Base-by-base conservation (phyloP, 495 filamentous ascomycete genomes). In the Podospora tetraspora region DNA sequence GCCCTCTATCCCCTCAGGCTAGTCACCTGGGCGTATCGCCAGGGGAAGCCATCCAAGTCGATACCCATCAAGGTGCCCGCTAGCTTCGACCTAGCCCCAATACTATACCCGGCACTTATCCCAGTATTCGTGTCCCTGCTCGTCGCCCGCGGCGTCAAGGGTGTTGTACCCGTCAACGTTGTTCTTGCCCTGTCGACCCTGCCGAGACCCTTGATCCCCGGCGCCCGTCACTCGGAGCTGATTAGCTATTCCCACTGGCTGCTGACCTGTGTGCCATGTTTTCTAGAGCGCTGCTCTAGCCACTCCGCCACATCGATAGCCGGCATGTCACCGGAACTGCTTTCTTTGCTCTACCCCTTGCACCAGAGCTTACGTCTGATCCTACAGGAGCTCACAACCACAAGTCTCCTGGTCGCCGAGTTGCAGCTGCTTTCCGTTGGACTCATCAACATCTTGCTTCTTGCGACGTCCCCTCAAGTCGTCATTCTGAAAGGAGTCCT, bases 41-140 rank as follows among this genome's bases (percentile, higher is more conserved):
- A 75, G 34, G 71, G 78, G 21, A 78, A 68, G 3, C 78, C 81
- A 2, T 76, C 75, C 21, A 74, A 66, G 59, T 79, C 57, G 30
- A 64, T 83, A 24, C 79, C 81, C 3, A 63, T 86, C 77, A 81
- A 59, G 16, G 80, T 96, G 21, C 91, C 92, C 1, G 74, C 88
- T 13, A 82, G 84, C 27, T 97, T 98, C 76, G 95, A 99, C 73
- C 95, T 93, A 2, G 95, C 95, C 19, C 92, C 95, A 7, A 80
- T 98, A 10, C 81, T 99, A 22, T 99, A 98, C 73, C 96, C 95
- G 2, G 81, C 89, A 1, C 70, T 90, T 0, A 82, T 97, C 9
- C 92, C 95, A 2, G 72, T 95, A 9, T 83, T 92, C 22, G 89
- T 96, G 43, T 89, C 95, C 4, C 76, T 95, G 6, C 90, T 93